Conservation (phyloP, 2,329 filamentous ascomycete species). For the Scedosporium minutisporum region DNA sequence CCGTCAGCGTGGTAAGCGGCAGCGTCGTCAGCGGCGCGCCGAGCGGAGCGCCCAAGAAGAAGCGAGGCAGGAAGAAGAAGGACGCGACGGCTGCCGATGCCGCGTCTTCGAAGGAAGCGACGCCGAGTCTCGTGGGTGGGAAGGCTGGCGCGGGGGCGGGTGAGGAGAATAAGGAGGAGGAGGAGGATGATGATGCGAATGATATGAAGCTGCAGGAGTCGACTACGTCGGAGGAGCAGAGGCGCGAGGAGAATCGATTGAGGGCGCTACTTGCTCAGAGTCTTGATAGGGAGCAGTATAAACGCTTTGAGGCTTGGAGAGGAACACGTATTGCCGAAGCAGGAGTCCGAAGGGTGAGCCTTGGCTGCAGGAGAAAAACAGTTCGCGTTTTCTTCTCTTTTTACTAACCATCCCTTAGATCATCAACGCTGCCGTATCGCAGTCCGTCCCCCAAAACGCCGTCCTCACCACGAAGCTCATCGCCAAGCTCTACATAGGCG, state of each 20-base stretch:
- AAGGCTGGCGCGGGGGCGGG: slow-evolving; percentile 34
- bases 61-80: slow-evolving; percentile 54
- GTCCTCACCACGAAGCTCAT: slow-evolving; percentile 68
- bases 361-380: neutral
- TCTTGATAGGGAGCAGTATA: slow-evolving; percentile 57
- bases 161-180: slow-evolving; percentile 35
- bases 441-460: slow-evolving; percentile 65
- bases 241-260: slow-evolving; percentile 49
- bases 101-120: slow-evolving; percentile 26
- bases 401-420: slow-evolving; percentile 33
- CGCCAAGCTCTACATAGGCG: slow-evolving; percentile 67
- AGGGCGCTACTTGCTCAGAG: slow-evolving; percentile 52
- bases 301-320: slow-evolving; percentile 62
- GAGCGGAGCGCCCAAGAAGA: slow-evolving; percentile 38
- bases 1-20: slow-evolving; percentile 54
- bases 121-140: slow-evolving; percentile 35
- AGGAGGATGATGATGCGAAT: slow-evolving; percentile 45
- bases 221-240: slow-evolving; percentile 55
- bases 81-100: slow-evolving; percentile 36
- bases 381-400: neutral
- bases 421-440: slow-evolving; percentile 71
- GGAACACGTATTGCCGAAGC: slow-evolving; percentile 58
- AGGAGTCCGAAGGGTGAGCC: slow-evolving; percentile 55
- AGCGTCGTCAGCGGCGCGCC: slow-evolving; percentile 41
- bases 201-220: slow-evolving; percentile 30